Percentiles rank a stretch among this genome's conserved stretches.
Evolutionary conservation across 768 basidiomycete species (phyloP).

Genomic region (Russula vinacea): DNA sequence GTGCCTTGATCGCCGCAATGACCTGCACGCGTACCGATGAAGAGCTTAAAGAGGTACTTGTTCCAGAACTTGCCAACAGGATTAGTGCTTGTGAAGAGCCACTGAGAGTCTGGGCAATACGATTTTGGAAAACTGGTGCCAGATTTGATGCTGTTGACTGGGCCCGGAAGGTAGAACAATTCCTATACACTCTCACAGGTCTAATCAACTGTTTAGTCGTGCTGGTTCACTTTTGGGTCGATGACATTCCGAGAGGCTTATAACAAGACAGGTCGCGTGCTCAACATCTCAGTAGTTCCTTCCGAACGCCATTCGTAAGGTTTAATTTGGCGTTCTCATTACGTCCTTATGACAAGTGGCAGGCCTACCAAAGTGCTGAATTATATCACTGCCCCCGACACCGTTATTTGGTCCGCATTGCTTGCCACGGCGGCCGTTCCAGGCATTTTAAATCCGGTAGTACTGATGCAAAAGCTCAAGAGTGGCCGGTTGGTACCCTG

Average conservation of each 20-base stretch:
- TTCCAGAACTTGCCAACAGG: conserved; percentile 79
- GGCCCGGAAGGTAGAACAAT: conserved; percentile 73
- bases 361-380: conserved; percentile 96
- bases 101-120: conserved; percentile 60
- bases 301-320: conserved; percentile 81
- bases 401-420: conserved; percentile 75
- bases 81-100: conserved; percentile 83
- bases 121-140: conserved; percentile 87
- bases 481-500: conserved; percentile 82
- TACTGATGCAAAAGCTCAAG: conserved; percentile 85
- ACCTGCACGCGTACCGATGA: conserved; percentile 85
- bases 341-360: conserved; percentile 26
- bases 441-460: conserved; percentile 92
- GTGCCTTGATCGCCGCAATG: conserved; percentile 73
- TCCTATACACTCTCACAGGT: not conserved
- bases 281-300: conserved; percentile 92
- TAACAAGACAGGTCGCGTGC: conserved; percentile 82
- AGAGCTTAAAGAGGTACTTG: conserved; percentile 73
- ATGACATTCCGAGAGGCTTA: conserved; percentile 97
- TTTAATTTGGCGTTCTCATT: not conserved
- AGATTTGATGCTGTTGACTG: conserved; percentile 87
- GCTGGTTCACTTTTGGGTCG: conserved; percentile 89
- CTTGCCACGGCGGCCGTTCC: conserved; percentile 93
- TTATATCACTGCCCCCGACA: conserved; percentile 94
- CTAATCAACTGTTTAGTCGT: conserved; percentile 46